Evolutionary conservation across 1,284 basidiomycete genomes (phyloP).

Genomic region (Cryptococcus sp.): DNA sequence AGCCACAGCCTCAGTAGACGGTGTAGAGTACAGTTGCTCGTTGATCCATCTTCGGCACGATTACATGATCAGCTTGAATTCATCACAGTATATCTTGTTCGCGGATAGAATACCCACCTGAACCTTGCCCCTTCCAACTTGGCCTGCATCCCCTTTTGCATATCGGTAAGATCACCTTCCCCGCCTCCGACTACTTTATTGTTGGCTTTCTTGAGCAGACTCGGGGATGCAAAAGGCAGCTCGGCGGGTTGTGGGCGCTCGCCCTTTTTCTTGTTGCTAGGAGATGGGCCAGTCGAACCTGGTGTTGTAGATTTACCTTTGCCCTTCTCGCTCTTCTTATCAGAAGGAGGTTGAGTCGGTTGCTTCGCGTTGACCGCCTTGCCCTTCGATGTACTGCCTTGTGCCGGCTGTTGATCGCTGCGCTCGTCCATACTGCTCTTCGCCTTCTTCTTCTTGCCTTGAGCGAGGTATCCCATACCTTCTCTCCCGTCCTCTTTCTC

Average conservation of each 20-base stretch:
- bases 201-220: constrained; percentile 13
- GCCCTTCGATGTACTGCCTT: constrained; percentile 51
- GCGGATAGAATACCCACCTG: constrained; percentile 58
- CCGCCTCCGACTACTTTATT: constrained; percentile 13
- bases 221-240: constrained; percentile 28
- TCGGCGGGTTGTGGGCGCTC: constrained; percentile 21
- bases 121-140: constrained; percentile 82
- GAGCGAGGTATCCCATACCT: constrained; percentile 22
- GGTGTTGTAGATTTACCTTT: background rate
- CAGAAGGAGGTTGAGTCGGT: background rate
- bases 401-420: constrained; percentile 2
- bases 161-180: constrained; percentile 60
- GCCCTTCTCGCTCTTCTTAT: constrained; percentile 1
- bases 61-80: constrained; percentile 8
- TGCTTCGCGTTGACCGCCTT: constrained; percentile 8
- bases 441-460: constrained; percentile 20
- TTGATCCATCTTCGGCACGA: constrained; percentile 69
- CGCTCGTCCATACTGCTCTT: background rate
- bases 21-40: constrained; percentile 80
- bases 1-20: constrained; percentile 68
- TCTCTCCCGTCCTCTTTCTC: constrained; percentile 31
- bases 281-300: background rate
- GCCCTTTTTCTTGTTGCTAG: constrained; percentile 3
- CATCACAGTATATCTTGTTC: background rate
- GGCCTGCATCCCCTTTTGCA: constrained; percentile 74